Evolutionary conservation across 768 basidiomycete genomes (phyloP), one percentile per base, ranked within the genome.

Genomic region (Steccherinum ochraceum): DNA sequence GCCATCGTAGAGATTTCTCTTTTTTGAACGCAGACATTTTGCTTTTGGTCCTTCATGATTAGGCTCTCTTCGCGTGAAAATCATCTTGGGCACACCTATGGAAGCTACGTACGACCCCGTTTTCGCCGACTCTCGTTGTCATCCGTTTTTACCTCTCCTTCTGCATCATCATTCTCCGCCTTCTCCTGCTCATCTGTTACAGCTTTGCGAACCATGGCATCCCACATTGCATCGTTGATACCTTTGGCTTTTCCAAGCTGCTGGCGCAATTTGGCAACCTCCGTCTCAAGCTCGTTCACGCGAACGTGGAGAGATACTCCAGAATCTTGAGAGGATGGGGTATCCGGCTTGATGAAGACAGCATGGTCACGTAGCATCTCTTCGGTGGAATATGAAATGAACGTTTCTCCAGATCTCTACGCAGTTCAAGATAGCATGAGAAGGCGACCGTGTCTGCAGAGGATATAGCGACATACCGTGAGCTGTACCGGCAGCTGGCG

Each of bases 221-320:
- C 86, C 94, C 94, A 96, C 86, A 96, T 95, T 48, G 78, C 75
- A 61, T 96, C 92, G 59, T 96, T 97, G 52, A 96, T 76, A n/a
- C 85, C 81, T 61, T 93, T 91, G 3, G 94, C 94, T 63, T 82
- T 84, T 23, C 80, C 80, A 4, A 97, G 71, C 54, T 92, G 84
- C 43, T 80, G 78, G 43, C 75, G 78, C 51, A 95, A 66, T 21
- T 65, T 68, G 46, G 72, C 73, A 5, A 93, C 76, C 65, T 96
- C 91, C 2, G 70, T 67, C 66, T 93, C 86, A 1, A 95, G 78
- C 58, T 84, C 80, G 13, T 74, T 61, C 11, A 93, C 75, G 45
- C 78, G 80, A 18, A 77, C 68, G 52, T 83, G 77, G 52, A 80
- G 65, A 2, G 76, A 70, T 2, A 66, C 56, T 5, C 61, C 61